Conservation (phyloP, 2,329 filamentous ascomycete genomes). For the Curvularia eragrostidis region DNA sequence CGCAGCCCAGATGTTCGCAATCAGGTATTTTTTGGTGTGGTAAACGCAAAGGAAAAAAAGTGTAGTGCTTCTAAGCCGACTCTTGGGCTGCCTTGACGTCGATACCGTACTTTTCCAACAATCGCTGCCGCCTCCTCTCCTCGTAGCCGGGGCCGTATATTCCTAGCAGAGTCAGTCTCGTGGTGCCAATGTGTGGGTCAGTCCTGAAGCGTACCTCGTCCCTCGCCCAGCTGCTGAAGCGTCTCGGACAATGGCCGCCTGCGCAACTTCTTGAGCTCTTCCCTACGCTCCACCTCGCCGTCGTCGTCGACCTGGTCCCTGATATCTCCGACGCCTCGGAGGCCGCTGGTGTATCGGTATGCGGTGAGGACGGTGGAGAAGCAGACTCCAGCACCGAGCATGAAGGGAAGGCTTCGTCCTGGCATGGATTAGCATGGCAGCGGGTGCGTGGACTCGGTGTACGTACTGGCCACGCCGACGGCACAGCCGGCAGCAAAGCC, state of each 20-base stretch:
- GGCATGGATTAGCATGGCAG: slow-evolving; percentile 28
- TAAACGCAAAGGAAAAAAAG: slow-evolving; percentile 33
- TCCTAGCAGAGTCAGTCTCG: slow-evolving; percentile 60
- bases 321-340: slow-evolving; percentile 57
- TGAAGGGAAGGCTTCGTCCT: slow-evolving; percentile 71
- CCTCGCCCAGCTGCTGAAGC: slow-evolving; percentile 81
- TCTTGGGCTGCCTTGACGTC: slow-evolving; percentile 63
- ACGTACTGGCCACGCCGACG: slow-evolving; percentile 74
- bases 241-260: slow-evolving; percentile 80
- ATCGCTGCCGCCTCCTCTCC: slow-evolving; percentile 78
- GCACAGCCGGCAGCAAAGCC: slow-evolving; percentile 78
- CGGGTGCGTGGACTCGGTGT: background rate
- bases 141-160: slow-evolving; percentile 83
- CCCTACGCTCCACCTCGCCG: slow-evolving; percentile 78
- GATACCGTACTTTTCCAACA: slow-evolving; percentile 87
- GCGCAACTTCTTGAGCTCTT: slow-evolving; percentile 74
- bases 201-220: slow-evolving; percentile 69
- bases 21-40: slow-evolving; percentile 22
- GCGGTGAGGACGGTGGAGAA: slow-evolving; percentile 66
- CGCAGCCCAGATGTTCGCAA: slow-evolving; percentile 17
- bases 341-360: slow-evolving; percentile 72
- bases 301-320: slow-evolving; percentile 65
- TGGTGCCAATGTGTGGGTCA: slow-evolving; percentile 2
- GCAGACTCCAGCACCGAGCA: slow-evolving; percentile 70
- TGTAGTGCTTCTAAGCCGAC: slow-evolving; percentile 21